Evolutionary conservation across 2,329 filamentous ascomycete species (phyloP).

Genomic region (Aspergillaceae sp.): DNA sequence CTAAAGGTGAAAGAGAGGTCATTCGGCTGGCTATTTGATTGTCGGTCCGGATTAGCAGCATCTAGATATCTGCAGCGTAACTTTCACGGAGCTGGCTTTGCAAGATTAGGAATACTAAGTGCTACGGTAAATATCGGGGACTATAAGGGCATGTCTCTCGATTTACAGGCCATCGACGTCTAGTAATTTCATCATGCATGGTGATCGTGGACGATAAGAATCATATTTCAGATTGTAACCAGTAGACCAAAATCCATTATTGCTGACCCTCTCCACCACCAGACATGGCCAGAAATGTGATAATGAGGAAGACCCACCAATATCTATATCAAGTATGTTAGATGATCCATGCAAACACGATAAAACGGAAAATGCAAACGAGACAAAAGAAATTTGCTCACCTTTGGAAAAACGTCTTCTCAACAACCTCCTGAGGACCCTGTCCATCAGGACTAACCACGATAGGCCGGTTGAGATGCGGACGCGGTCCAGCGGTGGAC

Average conservation of each 20-base stretch:
- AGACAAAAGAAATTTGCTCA: slow-evolving; percentile 14
- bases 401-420: slow-evolving; percentile 40
- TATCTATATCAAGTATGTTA: slow-evolving; percentile 24
- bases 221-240: neutral
- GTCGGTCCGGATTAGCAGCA: neutral
- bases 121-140: no score
- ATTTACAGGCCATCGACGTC: no score
- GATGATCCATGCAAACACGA: neutral
- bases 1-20: slow-evolving; percentile 14
- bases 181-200: no score
- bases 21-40: slow-evolving; percentile 4
- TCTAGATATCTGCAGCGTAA: neutral
- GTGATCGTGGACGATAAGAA: neutral
- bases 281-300: slow-evolving; percentile 34
- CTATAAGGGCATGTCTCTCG: no score
- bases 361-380: neutral
- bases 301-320: slow-evolving; percentile 40
- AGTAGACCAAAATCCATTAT: slow-evolving; percentile 3
- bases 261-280: slow-evolving; percentile 29
- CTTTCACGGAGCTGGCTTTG: neutral
- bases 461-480: slow-evolving; percentile 33
- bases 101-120: neutral
- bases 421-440: slow-evolving; percentile 28
- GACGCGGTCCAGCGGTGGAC: slow-evolving; percentile 23
- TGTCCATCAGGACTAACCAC: slow-evolving; percentile 32